Evolutionary conservation across 2,329 filamentous ascomycete genomes (phyloP), one percentile per base, ranked within the genome.

Genomic region (Trichoderma polysporum): DNA sequence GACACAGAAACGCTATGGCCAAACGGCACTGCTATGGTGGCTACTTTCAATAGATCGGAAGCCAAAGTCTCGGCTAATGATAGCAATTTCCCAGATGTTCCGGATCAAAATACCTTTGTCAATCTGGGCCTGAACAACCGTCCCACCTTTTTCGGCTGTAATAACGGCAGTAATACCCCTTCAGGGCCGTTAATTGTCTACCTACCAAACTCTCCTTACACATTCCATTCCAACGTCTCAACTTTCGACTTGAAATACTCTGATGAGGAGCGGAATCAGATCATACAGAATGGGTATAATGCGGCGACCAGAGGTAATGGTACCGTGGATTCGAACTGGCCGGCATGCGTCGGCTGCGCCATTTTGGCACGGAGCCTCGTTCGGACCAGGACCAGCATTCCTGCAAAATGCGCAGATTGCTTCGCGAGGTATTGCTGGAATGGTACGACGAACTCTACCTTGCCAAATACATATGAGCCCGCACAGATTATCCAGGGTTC

Each of bases 361-460:
- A 87, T 94, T 3, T 81, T 97, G 19, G 86, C 84, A 62, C 85
- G 93, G 57, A 92, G 89, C 68, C 83, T 93, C 66, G 80, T 85
- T 68, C 85, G 91, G 49, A 92, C 90, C 0, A 81, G 82, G 10
- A 90, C 89, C 0, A 69, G 78, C 0, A 80, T 92, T 0, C 93
- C 93, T 0, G 80, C 84, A 1, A 85, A 85, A 4, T 97, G 93
- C 80, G 81, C 77, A n/a, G 74, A 82, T 35, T 97, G 93, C 79
- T 97, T 96, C 76, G 69, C 81, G 5, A 77, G 82, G 22, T 96
- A 96, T 79, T 97, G 93, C 83, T 97, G 93, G 93, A 86, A 96
- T 75, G 93, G 93, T 6, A 91, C 85, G 1, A 60, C 60, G 6
- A 68, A 68, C 29, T 27, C 47, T 15, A 68, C 58, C 9, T 25